These are phyloP conservation scores for Albifimbria verrucaria DNA, from an alignment of 2,329 filamentous ascomycete species.

Conservation along the genomic window DNA sequence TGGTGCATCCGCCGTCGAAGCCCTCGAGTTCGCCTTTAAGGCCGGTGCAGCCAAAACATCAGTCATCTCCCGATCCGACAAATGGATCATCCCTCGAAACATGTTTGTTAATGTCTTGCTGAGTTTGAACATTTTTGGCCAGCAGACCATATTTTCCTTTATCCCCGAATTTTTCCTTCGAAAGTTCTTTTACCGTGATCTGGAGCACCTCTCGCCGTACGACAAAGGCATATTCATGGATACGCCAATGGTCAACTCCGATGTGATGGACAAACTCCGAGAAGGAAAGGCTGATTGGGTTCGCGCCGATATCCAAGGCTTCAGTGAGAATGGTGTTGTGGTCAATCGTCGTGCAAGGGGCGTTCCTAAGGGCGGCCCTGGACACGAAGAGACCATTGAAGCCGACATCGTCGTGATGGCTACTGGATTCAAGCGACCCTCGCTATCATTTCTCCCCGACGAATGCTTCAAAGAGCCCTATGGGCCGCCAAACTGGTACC, in stretches of 20 bases:
- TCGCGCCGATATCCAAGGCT: constrained; percentile 71
- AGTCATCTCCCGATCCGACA: constrained; percentile 74
- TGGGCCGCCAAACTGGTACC: constrained; percentile 79
- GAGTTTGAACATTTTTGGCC: constrained; percentile 74
- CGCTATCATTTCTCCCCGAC: constrained; percentile 68
- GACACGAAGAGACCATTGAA: constrained; percentile 60
- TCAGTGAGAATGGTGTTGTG: constrained; percentile 59
- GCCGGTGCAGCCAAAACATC: constrained; percentile 65
- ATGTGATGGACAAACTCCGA: constrained; percentile 74
- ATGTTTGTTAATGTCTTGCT: constrained; percentile 70
- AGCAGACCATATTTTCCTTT: constrained; percentile 71
- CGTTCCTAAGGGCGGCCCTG: constrained; percentile 73
- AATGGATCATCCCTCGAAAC: constrained; percentile 86
- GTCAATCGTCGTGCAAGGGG: constrained; percentile 72
- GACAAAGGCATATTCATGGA: constrained; percentile 75
- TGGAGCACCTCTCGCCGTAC: constrained; percentile 68
- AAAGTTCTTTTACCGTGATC: constrained; percentile 79
- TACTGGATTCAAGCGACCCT: constrained; percentile 75
- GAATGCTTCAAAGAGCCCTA: constrained; percentile 73
- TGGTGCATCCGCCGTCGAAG: constrained; percentile 78
- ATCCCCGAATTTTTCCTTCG: constrained; percentile 74
- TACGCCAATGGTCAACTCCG: constrained; percentile 84
- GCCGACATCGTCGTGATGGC: constrained; percentile 81
- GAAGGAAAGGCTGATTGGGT: constrained; percentile 72
- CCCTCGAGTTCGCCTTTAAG: constrained; percentile 72